phyloP scores from a whole-genome alignment of 768 basidiomycete species.

The Lactarius tabidus region DNA sequence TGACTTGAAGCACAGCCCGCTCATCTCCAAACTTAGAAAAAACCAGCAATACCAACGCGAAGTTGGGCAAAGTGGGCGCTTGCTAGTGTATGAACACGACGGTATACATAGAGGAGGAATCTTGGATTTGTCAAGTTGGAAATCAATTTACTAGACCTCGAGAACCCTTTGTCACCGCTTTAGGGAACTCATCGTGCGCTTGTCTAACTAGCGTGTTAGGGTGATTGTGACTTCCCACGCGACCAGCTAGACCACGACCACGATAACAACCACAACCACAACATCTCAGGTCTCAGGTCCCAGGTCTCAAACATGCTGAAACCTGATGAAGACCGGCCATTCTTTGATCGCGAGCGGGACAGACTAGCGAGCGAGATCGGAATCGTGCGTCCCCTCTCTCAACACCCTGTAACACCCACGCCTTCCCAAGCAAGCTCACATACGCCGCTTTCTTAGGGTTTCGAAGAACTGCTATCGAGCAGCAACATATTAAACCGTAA shows the following conservation, averaged over 20 bases:
- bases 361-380: constrained; percentile 70
- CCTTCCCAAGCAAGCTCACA: neutral
- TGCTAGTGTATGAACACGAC: no score
- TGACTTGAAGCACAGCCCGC: no score
- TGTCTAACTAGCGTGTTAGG: no score
- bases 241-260: neutral
- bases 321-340: constrained; percentile 40
- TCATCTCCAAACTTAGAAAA: no score
- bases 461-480: constrained; percentile 81
- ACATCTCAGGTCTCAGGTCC: neutral
- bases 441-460: constrained; percentile 49
- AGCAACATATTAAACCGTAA: constrained; percentile 87
- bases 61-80: no score
- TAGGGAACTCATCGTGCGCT: constrained; percentile 31
- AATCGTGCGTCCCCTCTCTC: constrained; percentile 41
- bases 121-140: no score
- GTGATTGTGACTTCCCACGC: neutral
- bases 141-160: no score
- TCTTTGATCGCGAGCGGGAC: constrained; percentile 80
- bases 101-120: no score
- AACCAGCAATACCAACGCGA: no score
- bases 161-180: no score
- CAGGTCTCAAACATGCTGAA: constrained; percentile 13
- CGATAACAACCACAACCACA: neutral
- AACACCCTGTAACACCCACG: neutral